Conservation (phyloP, 139 green algal species). For the Coccomyxa sp. region DNA sequence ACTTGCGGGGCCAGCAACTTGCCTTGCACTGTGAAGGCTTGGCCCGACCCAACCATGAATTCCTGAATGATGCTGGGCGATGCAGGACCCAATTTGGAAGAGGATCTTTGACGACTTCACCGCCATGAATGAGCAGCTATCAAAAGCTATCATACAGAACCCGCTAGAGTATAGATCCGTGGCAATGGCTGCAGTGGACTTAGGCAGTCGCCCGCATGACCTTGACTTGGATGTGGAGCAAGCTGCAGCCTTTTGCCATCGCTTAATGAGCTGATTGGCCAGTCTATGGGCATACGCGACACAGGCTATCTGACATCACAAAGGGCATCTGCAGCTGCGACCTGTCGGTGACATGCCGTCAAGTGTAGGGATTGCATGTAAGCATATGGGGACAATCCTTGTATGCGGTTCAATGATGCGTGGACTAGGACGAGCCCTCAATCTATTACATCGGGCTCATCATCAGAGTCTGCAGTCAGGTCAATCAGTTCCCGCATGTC, state of each 20-base stretch:
- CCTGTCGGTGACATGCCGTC: no score
- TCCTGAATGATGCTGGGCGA: background rate
- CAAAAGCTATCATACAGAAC: constrained; percentile 48
- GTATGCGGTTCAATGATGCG: no score
- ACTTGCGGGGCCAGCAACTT: background rate
- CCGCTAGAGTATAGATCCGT: constrained; percentile 53
- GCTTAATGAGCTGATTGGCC: constrained; percentile 48
- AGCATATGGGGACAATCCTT: no score
- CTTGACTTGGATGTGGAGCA: constrained; percentile 42
- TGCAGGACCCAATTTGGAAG: constrained; percentile 40
- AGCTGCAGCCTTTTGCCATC: constrained; percentile 45
- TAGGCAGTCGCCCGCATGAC: constrained; percentile 53
- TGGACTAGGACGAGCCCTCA: no score
- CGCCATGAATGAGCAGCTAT: constrained; percentile 39
- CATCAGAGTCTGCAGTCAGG: no score
- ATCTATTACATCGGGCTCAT: no score
- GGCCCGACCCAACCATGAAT: background rate
- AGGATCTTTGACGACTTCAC: constrained; percentile 19
- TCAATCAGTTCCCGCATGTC: no score
- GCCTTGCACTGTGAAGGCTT: background rate
- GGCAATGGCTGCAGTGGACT: constrained; percentile 42
- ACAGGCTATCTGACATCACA: no score
- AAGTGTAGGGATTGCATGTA: no score
- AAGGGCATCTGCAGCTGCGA: no score
- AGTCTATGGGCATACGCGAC: no score